A percentile compares a stretch with the other conserved stretches of the same genome.
Evolutionary conservation across 192 early-diverging fungal species (phyloP).

Genomic region (Entomortierella lignicola): DNA sequence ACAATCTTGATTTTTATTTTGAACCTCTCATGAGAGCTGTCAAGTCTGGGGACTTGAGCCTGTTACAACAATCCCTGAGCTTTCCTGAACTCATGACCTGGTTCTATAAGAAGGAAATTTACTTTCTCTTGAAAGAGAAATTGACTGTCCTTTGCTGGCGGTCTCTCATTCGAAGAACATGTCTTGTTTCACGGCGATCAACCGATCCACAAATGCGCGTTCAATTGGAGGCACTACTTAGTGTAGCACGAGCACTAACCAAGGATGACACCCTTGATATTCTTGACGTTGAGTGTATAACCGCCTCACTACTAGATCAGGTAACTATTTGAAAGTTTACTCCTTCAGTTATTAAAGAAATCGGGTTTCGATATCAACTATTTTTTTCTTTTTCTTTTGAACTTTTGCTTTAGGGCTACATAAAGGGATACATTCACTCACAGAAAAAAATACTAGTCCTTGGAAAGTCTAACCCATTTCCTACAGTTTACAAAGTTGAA

Average conservation of each 20-base stretch:
- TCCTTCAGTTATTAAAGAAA: too few species aligned
- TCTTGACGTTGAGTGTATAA: conserved; percentile 51
- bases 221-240: conserved; percentile 33
- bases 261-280: conserved; percentile 37
- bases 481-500: neutral
- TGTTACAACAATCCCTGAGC: conserved; percentile 25
- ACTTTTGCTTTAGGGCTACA: conserved; percentile 49
- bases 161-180: conserved; percentile 53
- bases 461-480: conserved; percentile 59
- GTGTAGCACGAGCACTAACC: conserved; percentile 36
- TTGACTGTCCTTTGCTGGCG: conserved; percentile 56
- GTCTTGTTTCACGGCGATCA: conserved; percentile 17
- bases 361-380: neutral
- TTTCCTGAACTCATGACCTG: conserved; percentile 22
- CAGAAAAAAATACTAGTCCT: conserved; percentile 55
- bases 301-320: conserved; percentile 61
- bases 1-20: conserved; percentile 41
- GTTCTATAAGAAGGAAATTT: conserved; percentile 53
- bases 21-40: conserved; percentile 28
- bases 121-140: conserved; percentile 57
- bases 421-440: conserved; percentile 62
- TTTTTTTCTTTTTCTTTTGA: neutral
- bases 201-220: conserved; percentile 14
- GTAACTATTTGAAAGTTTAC: conserved; percentile 20
- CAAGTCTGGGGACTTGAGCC: conserved; percentile 45